phyloP scores from a whole-genome alignment of 495 filamentous ascomycete species.

The Hypoxylon fuscum region DNA sequence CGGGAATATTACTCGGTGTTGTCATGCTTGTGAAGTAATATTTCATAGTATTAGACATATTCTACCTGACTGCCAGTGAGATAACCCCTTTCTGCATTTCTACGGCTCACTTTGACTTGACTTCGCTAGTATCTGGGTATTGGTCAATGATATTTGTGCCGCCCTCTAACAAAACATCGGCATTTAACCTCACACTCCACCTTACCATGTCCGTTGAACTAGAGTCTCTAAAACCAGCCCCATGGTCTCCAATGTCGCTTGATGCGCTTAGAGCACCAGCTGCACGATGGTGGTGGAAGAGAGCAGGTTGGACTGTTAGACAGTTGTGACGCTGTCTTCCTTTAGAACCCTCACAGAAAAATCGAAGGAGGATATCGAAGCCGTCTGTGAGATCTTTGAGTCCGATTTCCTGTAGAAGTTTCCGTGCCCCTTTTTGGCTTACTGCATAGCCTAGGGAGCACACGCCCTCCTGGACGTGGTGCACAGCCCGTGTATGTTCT shows the following conservation, averaged over 20 bases:
- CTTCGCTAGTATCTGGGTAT: conserved; percentile 42
- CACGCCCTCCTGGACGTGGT: conserved; percentile 44
- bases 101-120: too few species aligned
- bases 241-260: conserved; percentile 37
- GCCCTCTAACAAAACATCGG: conserved; percentile 40
- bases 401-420: conserved; percentile 36
- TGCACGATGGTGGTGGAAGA: conserved; percentile 41
- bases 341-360: conserved; percentile 38
- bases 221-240: conserved; percentile 15
- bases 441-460: conserved; percentile 43
- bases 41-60: too few species aligned
- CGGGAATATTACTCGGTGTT: too few species aligned
- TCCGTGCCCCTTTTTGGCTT: conserved; percentile 30
- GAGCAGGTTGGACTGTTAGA: conserved; percentile 39
- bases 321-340: conserved; percentile 38
- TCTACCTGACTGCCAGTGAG: too few species aligned
- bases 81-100: too few species aligned
- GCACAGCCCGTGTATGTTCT: conserved; percentile 42
- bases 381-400: conserved; percentile 27
- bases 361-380: conserved; percentile 39
- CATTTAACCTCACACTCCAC: conserved; percentile 43
- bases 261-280: conserved; percentile 22
- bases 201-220: conserved; percentile 32
- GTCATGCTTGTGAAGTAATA: too few species aligned
- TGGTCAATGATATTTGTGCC: conserved; percentile 35